Evolutionary conservation across 2,329 filamentous ascomycete species (phyloP), one percentile per base, ranked within the genome.

Genomic region (Fusarium setosum): DNA sequence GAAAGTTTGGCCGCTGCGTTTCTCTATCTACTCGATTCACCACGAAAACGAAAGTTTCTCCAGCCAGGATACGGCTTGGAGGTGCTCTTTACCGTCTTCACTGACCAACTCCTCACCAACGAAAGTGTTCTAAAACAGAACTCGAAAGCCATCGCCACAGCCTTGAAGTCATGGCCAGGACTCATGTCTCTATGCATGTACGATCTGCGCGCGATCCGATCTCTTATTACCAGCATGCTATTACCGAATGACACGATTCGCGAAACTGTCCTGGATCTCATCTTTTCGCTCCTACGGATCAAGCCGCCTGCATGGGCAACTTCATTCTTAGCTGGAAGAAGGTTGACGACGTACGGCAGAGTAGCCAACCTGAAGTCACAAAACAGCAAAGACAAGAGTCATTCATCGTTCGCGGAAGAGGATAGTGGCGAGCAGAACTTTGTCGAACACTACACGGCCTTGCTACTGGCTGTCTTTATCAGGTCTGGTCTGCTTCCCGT

Each of bases 301-400:
- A 98, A 98, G 44, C 94, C 59, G 89, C 96, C 40, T 90, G 94
- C 9, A 5, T 99, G 96, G 96, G 96, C 96, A 8, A 94, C 93
- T 0, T 96, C 95, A 0, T 99, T 97, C 75, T 86, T 99, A 44
- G 96, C 96, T 32, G 96, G 96, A 8, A 88, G 96, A 67, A 86
- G 96, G 60, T 83, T 99, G 44, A 99, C 96, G 1, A 99, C 96
- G 0, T 99, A 99, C 76, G 95, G 94, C n/a, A 88, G 96, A 71
- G 94, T 98, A 34, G 90, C 93, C 8, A 96, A 93, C 61, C 81
- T 98, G 50, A 93, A 92, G 68, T 84, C 89, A 2, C 83, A 89
- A 24, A 77, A 80, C 8, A 75, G 74, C 13, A 86, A 85, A 61
- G 79, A 81, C 20, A 75, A 83, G 41, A 81, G 85, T 20, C 75